Percentiles rank a stretch among this genome's conserved stretches.
Evolutionary conservation across 441 rosid genomes (phyloP).

Genomic region (Adansonia grandidieri): DNA sequence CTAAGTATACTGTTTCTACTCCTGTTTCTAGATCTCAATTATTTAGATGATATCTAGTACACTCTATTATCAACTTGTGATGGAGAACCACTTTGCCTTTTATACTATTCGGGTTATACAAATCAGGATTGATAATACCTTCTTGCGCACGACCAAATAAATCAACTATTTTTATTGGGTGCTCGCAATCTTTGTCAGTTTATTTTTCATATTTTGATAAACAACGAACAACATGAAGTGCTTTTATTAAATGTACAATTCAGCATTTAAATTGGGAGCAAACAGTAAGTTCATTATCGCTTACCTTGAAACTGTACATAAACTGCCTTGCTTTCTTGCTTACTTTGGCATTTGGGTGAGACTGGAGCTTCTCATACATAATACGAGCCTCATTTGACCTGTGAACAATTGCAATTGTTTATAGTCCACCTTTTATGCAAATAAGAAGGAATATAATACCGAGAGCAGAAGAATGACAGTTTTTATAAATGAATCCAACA

Average conservation of each 20-base stretch:
- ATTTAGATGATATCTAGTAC: background rate
- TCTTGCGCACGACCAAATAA: background rate
- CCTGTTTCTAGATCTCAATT: background rate
- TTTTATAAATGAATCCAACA: background rate
- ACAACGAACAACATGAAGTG: background rate
- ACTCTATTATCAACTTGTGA: background rate
- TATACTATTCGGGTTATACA: background rate
- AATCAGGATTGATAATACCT: background rate
- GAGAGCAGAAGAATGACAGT: background rate
- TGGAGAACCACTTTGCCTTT: background rate
- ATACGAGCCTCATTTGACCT: constrained; percentile 65
- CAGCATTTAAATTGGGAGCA: background rate
- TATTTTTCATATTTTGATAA: background rate
- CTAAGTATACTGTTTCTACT: background rate
- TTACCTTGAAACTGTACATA: constrained; percentile 85
- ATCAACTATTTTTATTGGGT: background rate
- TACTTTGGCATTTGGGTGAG: constrained; percentile 67
- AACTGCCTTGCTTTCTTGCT: constrained; percentile 77
- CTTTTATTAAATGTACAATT: background rate
- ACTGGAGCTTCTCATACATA: constrained; percentile 82
- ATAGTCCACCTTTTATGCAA: background rate
- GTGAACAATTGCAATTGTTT: constrained; percentile 33
- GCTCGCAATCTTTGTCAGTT: background rate
- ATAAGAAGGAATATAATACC: background rate
- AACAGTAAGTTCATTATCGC: background rate